These are phyloP conservation scores for Biscogniauxia mediterranea DNA, from an alignment of 2,329 filamentous ascomycete species.

Conservation along the genomic window DNA sequence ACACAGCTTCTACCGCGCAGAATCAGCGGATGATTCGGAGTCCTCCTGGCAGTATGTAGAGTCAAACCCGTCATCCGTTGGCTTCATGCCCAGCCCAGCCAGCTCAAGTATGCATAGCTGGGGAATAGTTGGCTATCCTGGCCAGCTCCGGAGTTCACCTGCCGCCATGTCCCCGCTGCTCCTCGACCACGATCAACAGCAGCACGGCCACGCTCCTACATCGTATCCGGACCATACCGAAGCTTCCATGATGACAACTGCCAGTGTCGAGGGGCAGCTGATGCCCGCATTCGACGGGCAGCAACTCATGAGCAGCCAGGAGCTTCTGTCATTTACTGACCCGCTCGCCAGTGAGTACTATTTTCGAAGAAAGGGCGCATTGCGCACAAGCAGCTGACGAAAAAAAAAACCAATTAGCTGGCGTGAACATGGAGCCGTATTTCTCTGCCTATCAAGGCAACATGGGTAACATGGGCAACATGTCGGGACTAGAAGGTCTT, in stretches of 20 bases:
- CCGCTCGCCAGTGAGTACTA: constrained; percentile 33
- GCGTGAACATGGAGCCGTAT: constrained; percentile 24
- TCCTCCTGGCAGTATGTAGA: constrained; percentile 34
- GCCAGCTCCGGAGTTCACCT: constrained; percentile 33
- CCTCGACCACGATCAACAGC: constrained; percentile 40
- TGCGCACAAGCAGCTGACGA: not conserved
- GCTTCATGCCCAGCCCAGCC: constrained; percentile 49
- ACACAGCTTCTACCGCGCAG: constrained; percentile 27
- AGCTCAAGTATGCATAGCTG: constrained; percentile 52
- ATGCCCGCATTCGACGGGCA: constrained; percentile 28
- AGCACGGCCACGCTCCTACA: constrained; percentile 28
- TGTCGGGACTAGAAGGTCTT: constrained; percentile 30
- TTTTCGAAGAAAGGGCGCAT: not conserved
- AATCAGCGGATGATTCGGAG: constrained; percentile 34
- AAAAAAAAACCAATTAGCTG: constrained; percentile 9
- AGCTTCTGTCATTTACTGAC: constrained; percentile 37
- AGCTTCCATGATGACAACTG: constrained; percentile 31
- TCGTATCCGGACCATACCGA: constrained; percentile 34
- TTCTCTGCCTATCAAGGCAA: constrained; percentile 32
- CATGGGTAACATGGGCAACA: constrained; percentile 19
- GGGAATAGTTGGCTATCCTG: constrained; percentile 42
- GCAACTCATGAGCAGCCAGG: constrained; percentile 38
- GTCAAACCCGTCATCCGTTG: constrained; percentile 33
- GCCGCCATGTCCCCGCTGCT: constrained; percentile 43
- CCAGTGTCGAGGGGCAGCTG: constrained; percentile 32